These are phyloP conservation scores for Carpinus fangiana DNA, from an alignment of 306 rosid genomes.

Conservation along the genomic window DNA sequence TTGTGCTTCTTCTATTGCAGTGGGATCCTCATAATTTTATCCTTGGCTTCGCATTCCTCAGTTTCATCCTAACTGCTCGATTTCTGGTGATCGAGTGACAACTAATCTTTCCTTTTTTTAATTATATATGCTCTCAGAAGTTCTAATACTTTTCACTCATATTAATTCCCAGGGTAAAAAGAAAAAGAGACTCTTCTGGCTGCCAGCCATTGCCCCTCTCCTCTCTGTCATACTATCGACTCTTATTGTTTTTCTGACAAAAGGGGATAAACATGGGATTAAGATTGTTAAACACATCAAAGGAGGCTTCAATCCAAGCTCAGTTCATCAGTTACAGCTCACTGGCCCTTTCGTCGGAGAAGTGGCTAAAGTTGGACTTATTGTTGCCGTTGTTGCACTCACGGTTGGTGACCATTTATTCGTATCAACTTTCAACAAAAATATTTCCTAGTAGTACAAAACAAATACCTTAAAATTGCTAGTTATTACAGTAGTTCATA, in stretches of 20 bases:
- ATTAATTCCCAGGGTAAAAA: conserved; percentile 48
- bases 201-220: conserved; percentile 78
- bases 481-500: neutral
- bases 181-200: conserved; percentile 74
- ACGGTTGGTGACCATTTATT: conserved; percentile 41
- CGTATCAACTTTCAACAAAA: neutral
- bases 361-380: conserved; percentile 58
- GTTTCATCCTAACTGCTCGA: conserved; percentile 61
- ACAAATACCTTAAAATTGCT: neutral
- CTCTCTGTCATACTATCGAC: conserved; percentile 67
- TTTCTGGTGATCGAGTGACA: conserved; percentile 57
- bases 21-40: conserved; percentile 70
- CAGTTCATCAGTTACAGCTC: conserved; percentile 54
- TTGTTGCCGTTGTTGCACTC: conserved; percentile 74
- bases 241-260: conserved; percentile 51
- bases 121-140: too few relatives aligned
- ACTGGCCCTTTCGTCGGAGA: conserved; percentile 43
- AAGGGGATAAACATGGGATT: conserved; percentile 68
- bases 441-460: too few relatives aligned
- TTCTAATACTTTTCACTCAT: neutral
- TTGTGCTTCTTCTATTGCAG: conserved; percentile 36
- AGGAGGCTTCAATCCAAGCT: conserved; percentile 79
- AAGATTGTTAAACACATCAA: conserved; percentile 74
- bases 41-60: conserved; percentile 67
- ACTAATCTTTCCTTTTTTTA: neutral